These are phyloP conservation scores for Tetrapisispora phaffii DNA, from an alignment of 805 yeast species.

Conservation along the genomic window DNA sequence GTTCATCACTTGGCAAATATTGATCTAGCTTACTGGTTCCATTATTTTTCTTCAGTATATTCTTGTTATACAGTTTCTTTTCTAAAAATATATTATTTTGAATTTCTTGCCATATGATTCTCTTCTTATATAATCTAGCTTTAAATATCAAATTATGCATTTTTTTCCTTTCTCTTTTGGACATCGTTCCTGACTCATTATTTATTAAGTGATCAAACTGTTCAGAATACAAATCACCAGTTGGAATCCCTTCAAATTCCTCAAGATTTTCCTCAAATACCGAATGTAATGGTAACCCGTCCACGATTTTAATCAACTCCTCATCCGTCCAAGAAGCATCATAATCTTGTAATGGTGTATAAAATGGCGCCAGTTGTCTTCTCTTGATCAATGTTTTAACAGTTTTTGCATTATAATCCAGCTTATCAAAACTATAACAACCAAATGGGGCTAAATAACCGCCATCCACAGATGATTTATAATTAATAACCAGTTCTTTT, in stretches of 20 bases:
- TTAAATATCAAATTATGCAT: conserved; percentile 24
- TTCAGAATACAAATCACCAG: conserved; percentile 19
- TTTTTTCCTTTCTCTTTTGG: conserved; percentile 26
- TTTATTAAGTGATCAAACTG: conserved; percentile 24
- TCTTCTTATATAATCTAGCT: conserved; percentile 32
- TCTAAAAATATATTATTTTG: conserved; percentile 59
- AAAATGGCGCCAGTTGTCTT: conserved; percentile 80
- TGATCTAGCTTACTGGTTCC: conserved; percentile 6
- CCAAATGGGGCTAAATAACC: conserved; percentile 91
- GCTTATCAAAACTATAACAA: conserved; percentile 59
- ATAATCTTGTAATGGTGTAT: conserved; percentile 76
- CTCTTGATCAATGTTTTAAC: conserved; percentile 64
- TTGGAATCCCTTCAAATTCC: conserved; percentile 28
- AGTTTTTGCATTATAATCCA: conserved; percentile 62
- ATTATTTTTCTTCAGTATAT: conserved; percentile 30
- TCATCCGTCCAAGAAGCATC: conserved; percentile 62
- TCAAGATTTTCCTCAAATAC: conserved; percentile 32
- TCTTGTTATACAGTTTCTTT: conserved; percentile 30
- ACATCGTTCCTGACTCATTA: conserved; percentile 13
- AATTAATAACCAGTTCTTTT: conserved; percentile 46
- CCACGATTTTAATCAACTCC: conserved; percentile 47
- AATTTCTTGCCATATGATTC: conserved; percentile 39
- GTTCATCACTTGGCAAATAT: conserved; percentile 26
- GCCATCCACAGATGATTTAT: conserved; percentile 77
- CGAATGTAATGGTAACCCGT: conserved; percentile 48